Evolutionary conservation across 2,329 filamentous ascomycete genomes (phyloP), one percentile per base, ranked within the genome.

Genomic region (Exophiala calicioides): DNA sequence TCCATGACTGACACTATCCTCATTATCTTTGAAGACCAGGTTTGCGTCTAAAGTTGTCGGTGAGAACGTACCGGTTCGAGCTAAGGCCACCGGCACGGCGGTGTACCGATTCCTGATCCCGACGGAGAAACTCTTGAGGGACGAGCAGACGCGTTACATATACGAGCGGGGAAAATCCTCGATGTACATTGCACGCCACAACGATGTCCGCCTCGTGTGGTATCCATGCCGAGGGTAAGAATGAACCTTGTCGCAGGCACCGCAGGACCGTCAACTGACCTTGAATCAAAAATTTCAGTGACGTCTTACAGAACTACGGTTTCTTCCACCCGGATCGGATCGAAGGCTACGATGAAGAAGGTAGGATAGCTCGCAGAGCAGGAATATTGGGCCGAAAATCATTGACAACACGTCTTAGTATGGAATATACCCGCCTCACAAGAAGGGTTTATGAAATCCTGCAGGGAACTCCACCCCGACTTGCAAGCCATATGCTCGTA

Each of bases 81-180:
- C 41, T 21, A 57, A 38, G 55, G 61, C 50, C 56, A 66, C 55
- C 50, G 60, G 56, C 1, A 58, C 55, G 29, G 54, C 57, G 42
- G 64, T 59, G 23, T 67, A 63, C 48, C 62, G 67, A 4, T 66
- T 68, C 47, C 59, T 68, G 29, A 64, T 70, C 16, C 61, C 65
- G 15, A 52, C 62, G 1, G 30, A 47, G 5, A 62, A 64, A 15
- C 56, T 68, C 33, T 53, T 53, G 18, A 51, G 47, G 5, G 62
- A 67, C 41, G 57, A 59, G 2, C 49, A 60, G 19, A 67, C 65
- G 1, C 52, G 53, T 0, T 45, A 50, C 9, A 59, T 65, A 30
- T 53, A 57, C 4, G 54, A 63, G 24, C 56, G 52, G 12, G 54
- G 35, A 8, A 19, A 26, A n/a, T 31, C n/a, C 13, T 10, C 7